Evolutionary conservation across 1,139 yeast species (phyloP).

Genomic region (Wickerhamiella pararugosa): DNA sequence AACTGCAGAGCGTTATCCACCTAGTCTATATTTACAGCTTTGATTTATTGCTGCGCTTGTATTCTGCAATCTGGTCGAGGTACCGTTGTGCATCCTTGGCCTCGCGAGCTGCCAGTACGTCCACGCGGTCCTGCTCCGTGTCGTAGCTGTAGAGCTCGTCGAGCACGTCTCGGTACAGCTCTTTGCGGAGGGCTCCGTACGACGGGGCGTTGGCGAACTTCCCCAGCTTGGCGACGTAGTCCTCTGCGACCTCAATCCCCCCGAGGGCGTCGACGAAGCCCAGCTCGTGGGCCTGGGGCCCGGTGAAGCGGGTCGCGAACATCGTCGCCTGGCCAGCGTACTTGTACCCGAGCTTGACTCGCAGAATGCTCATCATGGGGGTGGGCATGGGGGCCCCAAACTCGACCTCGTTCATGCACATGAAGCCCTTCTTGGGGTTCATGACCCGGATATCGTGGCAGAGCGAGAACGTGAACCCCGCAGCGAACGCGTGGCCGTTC

Average conservation of each 20-base stretch:
- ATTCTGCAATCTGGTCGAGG: constrained; percentile 10
- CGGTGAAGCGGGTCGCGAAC: constrained; percentile 24
- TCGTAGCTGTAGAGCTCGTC: constrained; percentile 15
- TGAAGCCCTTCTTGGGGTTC: constrained; percentile 26
- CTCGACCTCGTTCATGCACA: constrained; percentile 28
- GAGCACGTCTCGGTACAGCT: constrained; percentile 20
- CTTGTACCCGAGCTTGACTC: constrained; percentile 21
- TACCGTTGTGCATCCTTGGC: constrained; percentile 11
- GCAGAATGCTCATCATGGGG: constrained; percentile 25
- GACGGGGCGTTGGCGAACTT: constrained; percentile 19
- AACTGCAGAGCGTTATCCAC: too few species aligned
- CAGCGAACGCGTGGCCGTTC: constrained; percentile 30
- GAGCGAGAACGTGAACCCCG: constrained; percentile 27
- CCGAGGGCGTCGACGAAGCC: constrained; percentile 24
- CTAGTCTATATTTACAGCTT: constrained; percentile 8
- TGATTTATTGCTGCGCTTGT: constrained; percentile 8
- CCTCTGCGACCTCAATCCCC: constrained; percentile 21
- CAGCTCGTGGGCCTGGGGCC: constrained; percentile 21
- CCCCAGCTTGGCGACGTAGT: constrained; percentile 16
- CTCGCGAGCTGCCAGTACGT: constrained; percentile 7
- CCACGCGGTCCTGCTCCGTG: constrained; percentile 9
- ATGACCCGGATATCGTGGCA: constrained; percentile 28
- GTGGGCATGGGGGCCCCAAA: constrained; percentile 26
- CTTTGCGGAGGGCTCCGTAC: constrained; percentile 22
- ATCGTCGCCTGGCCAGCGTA: constrained; percentile 20